Evolutionary conservation across 2,329 filamentous ascomycete species (phyloP).

Genomic region (Fusarium sp.): DNA sequence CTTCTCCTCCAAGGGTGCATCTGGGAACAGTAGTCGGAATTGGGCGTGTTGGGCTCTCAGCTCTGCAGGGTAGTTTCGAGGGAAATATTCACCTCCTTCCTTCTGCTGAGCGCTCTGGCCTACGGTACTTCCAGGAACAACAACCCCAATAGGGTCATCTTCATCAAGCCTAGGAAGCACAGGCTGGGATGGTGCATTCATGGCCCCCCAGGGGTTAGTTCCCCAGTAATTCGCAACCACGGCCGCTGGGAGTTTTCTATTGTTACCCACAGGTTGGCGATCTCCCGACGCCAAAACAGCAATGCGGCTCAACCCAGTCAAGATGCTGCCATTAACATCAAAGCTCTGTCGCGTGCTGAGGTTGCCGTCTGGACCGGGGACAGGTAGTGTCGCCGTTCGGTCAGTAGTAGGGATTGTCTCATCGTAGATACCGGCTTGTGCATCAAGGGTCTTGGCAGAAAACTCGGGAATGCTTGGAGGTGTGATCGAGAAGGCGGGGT

Average conservation of each 20-base stretch:
- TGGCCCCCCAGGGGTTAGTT: slow-evolving; percentile 77
- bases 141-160: slow-evolving; percentile 59
- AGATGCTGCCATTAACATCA: slow-evolving; percentile 69
- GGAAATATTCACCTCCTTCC: slow-evolving; percentile 70
- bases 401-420: slow-evolving; percentile 61
- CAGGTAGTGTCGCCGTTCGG: slow-evolving; percentile 72
- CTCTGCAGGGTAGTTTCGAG: slow-evolving; percentile 81
- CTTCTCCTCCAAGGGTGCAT: slow-evolving; percentile 81
- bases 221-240: slow-evolving; percentile 96
- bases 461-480: slow-evolving; percentile 91
- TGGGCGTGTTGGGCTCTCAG: slow-evolving; percentile 90
- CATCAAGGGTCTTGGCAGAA: slow-evolving; percentile 81
- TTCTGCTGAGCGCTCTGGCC: slow-evolving; percentile 51
- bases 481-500: slow-evolving; percentile 91
- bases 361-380: slow-evolving; percentile 70
- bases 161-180: slow-evolving; percentile 53
- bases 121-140: slow-evolving; percentile 53
- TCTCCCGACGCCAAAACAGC: slow-evolving; percentile 87
- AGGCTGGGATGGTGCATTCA: slow-evolving; percentile 49
- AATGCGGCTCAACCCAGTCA: slow-evolving; percentile 87
- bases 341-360: slow-evolving; percentile 75
- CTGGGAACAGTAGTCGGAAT: slow-evolving; percentile 91
- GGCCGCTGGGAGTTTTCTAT: slow-evolving; percentile 82
- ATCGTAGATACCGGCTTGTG: slow-evolving; percentile 71
- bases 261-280: slow-evolving; percentile 74